Percentiles rank a stretch among this genome's conserved stretches.
phyloP scores from a whole-genome alignment of 176 grass and related monocot genomes.

The Carex littledalei region DNA sequence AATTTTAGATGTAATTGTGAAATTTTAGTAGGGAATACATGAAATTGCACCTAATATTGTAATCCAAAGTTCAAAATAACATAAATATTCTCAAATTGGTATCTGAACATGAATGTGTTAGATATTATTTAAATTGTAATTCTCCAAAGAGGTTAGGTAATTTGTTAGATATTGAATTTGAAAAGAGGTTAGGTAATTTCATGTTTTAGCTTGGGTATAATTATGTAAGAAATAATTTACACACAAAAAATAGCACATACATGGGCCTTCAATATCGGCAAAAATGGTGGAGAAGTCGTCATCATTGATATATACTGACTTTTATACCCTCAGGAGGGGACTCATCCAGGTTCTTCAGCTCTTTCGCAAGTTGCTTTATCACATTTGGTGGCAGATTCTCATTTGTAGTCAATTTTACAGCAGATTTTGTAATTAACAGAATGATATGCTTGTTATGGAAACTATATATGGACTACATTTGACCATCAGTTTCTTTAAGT shows the following conservation, averaged over 20 bases:
- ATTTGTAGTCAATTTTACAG: slow-evolving; percentile 50
- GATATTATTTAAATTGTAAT: too few relatives aligned
- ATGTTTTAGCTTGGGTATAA: neutral
- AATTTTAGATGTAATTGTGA: too few relatives aligned
- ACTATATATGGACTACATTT: neutral
- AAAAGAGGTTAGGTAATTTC: neutral
- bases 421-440: slow-evolving; percentile 1
- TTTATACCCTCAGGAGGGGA: slow-evolving; percentile 94
- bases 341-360: slow-evolving; percentile 90
- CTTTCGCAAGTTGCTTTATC: slow-evolving; percentile 90
- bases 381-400: slow-evolving; percentile 94
- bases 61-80: too few relatives aligned
- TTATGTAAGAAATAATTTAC: neutral
- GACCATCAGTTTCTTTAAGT: neutral
- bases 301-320: slow-evolving; percentile 84
- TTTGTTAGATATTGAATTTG: too few relatives aligned
- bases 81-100: too few relatives aligned
- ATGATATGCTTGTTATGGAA: neutral
- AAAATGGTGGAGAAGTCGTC: slow-evolving; percentile 93
- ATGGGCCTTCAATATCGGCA: slow-evolving; percentile 88
- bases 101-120: too few relatives aligned
- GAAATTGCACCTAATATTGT: too few relatives aligned
- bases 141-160: too few relatives aligned
- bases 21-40: too few relatives aligned
- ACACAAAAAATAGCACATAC: slow-evolving; percentile 28